Evolutionary conservation across 129 eudicot species (phyloP), one percentile per base, ranked within the genome.

Genomic region (Arctium minus): DNA sequence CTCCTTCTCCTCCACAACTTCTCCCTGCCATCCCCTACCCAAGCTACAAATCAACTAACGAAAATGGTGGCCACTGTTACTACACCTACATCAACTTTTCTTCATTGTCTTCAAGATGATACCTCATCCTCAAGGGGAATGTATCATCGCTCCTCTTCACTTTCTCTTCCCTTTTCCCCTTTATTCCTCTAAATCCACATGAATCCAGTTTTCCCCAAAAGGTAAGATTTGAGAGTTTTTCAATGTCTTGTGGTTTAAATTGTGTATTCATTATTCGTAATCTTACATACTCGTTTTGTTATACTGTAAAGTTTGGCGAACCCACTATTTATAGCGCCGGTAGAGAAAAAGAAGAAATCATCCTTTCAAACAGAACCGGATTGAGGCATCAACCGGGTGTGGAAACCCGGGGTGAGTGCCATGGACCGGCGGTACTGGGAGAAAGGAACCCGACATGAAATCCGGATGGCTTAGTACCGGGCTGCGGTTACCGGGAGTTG

Each of bases 351-450:
- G 84, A 79, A 65, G 87, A 84, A 65, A 33, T 78, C 87, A 22
- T 75, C 85, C 22, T 75, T 81, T 7, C 90, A 62, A 64, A 90
- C 93, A 0, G 84, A 79, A 60, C 27, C 27, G 27, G 27, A 22
- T 22, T 22, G 27, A 22, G 27, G 27, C 27, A 22, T 22, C 27
- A 22, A 22, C 27, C 27, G 27, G 27, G 27, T 22, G 27, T 22
- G 27, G 27, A 22, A 22, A 22, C 27, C 27, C 27, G 27, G 27
- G 27, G 27, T 22, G 27, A 22, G 27, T 22, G 27, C 0, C 27
- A 22, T 22, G 27, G 27, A 22, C 27, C 0, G 27, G 27, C 27
- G 27, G 27, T 22, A 22, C 27, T 22, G 27, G 27, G 27, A 22
- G 27, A 22, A 22, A 0, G 27, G 27, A 22, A 22, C 27, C 27